phyloP scores from a whole-genome alignment of 1,284 basidiomycete genomes.

The Anthracocystis panici-leucophaei region DNA sequence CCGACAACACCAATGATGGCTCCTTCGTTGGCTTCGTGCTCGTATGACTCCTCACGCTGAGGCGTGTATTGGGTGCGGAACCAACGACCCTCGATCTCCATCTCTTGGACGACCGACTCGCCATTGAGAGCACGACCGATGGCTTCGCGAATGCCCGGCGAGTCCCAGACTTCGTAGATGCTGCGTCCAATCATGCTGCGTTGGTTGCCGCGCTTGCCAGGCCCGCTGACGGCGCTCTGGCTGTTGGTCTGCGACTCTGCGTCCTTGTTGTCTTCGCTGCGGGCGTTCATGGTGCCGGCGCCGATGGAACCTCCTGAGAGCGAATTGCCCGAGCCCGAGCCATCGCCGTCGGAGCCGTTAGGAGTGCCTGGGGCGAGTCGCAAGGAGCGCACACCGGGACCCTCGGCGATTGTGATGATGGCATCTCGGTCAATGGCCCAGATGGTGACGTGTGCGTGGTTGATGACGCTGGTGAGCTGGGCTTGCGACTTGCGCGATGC shows the following conservation, averaged over 20 bases:
- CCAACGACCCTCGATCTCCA: constrained; percentile 65
- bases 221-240: constrained; percentile 47
- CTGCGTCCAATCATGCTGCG: constrained; percentile 59
- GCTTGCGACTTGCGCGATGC: constrained; percentile 58
- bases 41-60: constrained; percentile 51
- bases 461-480: constrained; percentile 64
- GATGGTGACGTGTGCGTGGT: constrained; percentile 65
- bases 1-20: constrained; percentile 68
- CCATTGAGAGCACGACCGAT: constrained; percentile 58
- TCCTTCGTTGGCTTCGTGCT: constrained; percentile 47
- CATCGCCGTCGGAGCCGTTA: constrained; percentile 53
- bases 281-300: constrained; percentile 14
- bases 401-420: constrained; percentile 63
- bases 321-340: constrained; percentile 40
- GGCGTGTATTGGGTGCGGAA: constrained; percentile 65
- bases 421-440: constrained; percentile 63
- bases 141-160: constrained; percentile 52
- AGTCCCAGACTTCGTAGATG: constrained; percentile 63
- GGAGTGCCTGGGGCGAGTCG: constrained; percentile 62
- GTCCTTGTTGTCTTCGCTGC: constrained; percentile 48
- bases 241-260: constrained; percentile 52
- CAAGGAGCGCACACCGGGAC: constrained; percentile 61
- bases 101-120: constrained; percentile 61
- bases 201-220: constrained; percentile 38
- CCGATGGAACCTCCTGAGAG: constrained; percentile 30